These are phyloP conservation scores for Hydnomerulius pinastri DNA, from an alignment of 768 basidiomycete species.

Conservation along the genomic window DNA sequence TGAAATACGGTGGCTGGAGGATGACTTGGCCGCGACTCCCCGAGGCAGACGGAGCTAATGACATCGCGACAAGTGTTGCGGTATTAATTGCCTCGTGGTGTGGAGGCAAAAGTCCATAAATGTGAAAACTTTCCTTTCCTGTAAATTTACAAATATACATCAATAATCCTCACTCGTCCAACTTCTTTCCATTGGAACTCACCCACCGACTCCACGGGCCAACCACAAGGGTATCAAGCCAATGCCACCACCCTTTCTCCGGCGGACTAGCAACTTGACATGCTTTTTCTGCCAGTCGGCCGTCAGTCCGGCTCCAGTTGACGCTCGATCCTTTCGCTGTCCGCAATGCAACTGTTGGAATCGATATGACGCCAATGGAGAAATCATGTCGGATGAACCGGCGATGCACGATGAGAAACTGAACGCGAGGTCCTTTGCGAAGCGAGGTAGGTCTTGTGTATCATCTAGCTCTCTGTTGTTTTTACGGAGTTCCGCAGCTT, in stretches of 20 bases:
- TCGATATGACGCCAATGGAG: constrained; percentile 66
- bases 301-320: constrained; percentile 40
- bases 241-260: constrained; percentile 45
- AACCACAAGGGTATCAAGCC: not conserved
- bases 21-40: constrained; percentile 58
- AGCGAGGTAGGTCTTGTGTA: constrained; percentile 53
- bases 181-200: no score
- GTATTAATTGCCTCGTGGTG: no score
- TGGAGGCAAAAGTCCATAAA: no score
- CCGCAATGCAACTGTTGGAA: constrained; percentile 74
- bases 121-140: constrained; percentile 23
- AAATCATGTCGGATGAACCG: constrained; percentile 83
- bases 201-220: not conserved
- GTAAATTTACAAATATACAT: constrained; percentile 15
- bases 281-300: constrained; percentile 75
- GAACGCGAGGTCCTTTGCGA: constrained; percentile 69
- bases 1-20: constrained; percentile 77
- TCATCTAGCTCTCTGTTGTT: not conserved
- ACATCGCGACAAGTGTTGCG: constrained; percentile 30
- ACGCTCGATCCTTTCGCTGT: constrained; percentile 65
- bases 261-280: constrained; percentile 47
- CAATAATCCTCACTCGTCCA: not conserved
- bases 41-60: constrained; percentile 55
- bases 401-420: constrained; percentile 83
- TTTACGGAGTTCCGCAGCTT: constrained; percentile 44